Evolutionary conservation across 306 rosid species (phyloP).

Genomic region (Begonia loranthoides): DNA sequence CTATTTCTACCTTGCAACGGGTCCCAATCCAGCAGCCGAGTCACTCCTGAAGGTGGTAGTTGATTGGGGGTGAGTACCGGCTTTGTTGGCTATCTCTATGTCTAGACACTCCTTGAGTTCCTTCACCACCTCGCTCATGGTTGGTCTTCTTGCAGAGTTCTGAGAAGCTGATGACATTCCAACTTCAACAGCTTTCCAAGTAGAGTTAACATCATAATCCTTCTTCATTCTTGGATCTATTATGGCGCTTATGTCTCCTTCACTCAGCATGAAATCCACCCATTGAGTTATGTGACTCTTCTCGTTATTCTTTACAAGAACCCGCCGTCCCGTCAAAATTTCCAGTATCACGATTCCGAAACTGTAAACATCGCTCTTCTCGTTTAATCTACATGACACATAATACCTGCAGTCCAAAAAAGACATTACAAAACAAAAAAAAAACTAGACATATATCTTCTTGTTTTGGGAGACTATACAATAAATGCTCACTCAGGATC

Average conservation of each 20-base stretch:
- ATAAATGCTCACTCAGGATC: constrained; percentile 33
- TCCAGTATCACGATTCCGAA: constrained; percentile 16
- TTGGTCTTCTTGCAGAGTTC: constrained; percentile 6
- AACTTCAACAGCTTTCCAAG: constrained; percentile 22
- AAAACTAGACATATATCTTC: neutral
- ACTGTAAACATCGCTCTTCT: constrained; percentile 23
- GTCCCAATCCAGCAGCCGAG: no score
- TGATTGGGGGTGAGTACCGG: no score
- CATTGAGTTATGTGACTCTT: constrained; percentile 7
- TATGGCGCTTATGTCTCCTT: constrained; percentile 11
- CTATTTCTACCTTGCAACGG: no score
- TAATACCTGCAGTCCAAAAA: constrained; percentile 12
- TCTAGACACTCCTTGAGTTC: constrained; percentile 14
- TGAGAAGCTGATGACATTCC: constrained; percentile 10
- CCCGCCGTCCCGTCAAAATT: constrained; percentile 11
- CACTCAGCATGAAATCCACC: constrained; percentile 7
- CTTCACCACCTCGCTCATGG: constrained; percentile 13
- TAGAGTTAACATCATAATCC: constrained; percentile 9
- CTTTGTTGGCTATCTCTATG: neutral
- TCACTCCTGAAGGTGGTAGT: no score
- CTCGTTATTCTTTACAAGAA: neutral
- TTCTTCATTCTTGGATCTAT: constrained; percentile 12
- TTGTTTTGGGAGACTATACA: neutral
- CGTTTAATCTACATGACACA: constrained; percentile 8
- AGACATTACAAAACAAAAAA: neutral